Base-by-base conservation (phyloP, 306 rosid species). In the Acacia crassicarpa region DNA sequence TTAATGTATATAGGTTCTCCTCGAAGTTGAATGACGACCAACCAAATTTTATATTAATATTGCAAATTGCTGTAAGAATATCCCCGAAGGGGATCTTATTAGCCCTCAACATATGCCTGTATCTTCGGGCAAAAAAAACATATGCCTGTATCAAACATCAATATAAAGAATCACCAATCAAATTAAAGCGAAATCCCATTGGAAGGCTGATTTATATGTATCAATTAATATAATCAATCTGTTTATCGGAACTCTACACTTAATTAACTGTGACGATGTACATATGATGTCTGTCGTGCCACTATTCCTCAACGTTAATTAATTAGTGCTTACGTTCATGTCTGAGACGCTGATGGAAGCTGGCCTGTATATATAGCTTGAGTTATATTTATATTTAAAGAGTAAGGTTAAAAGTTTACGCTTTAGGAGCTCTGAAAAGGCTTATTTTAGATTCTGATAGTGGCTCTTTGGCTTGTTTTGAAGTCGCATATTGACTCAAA, bases 191-290 rank as follows among this genome's bases (percentile, higher is more conserved):
- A 27, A 62, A 62, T 25, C 67, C 67, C 38, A 27, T 62, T 25
- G 67, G 35, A 12, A 62, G 35, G 1, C 40, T 27, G 67, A 62
- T 12, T 9, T 13, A 25, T 62, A 16, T 23, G 9, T 61, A 25
- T 61, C 2, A 20, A 22, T 12, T 6, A 61, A 12, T 13, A 13
- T 9, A 13, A 62, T 40, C 67, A 13, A 62, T 62, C 19, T 23
- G 20, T 27, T 62, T 62, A 19, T 25, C 20, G 40, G 69, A 14
- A 30, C 9, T 27, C 69, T 65, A 16, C 75, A 62, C 30, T 70
- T 71, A 43, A 69, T 70, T 40, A 71, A 72, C 67, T 27, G 38
- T 66, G 82, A 84, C 7, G 54, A 35, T 76, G 84, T 38, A 68
- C 48, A 66, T n/a, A 32, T 73, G 83, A 75, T 73, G 53, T 45